Conservation (phyloP, 805 yeast species). For the Deakozyma indianensis region DNA sequence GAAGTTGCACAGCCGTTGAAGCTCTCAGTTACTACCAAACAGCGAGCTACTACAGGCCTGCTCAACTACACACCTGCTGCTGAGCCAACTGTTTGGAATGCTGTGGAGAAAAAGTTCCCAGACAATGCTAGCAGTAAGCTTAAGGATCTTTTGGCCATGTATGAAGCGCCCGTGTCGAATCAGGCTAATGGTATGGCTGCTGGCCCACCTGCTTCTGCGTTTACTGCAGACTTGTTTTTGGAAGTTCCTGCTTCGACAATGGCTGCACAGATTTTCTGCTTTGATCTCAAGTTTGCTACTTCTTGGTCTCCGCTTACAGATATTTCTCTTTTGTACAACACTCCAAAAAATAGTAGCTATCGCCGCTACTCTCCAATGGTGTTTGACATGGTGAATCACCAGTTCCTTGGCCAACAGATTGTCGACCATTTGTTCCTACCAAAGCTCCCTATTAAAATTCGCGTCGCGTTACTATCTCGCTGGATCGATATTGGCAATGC, state of each 20-base stretch:
- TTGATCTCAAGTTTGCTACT: conserved; percentile 50
- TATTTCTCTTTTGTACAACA: conserved; percentile 54
- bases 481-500: conserved; percentile 79
- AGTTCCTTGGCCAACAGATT: conserved; percentile 61
- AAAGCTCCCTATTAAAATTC: conserved; percentile 17
- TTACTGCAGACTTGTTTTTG: conserved; percentile 36
- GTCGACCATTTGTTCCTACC: conserved; percentile 50
- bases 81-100: conserved; percentile 12
- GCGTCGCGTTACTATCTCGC: conserved; percentile 56
- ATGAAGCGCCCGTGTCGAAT: conserved; percentile 8
- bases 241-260: conserved; percentile 37
- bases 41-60: conserved; percentile 28
- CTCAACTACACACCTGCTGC: conserved; percentile 14
- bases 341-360: conserved; percentile 19
- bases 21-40: conserved; percentile 35
- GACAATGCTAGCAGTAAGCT: conserved; percentile 12
- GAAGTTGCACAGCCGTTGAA: conserved; percentile 40
- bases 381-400: conserved; percentile 58
- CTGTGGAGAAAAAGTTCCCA: conserved; percentile 10
- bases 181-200: conserved; percentile 3
- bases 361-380: conserved; percentile 58
- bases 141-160: conserved; percentile 9
- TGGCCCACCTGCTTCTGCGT: conserved; percentile 14
- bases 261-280: conserved; percentile 48
- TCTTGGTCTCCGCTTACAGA: conserved; percentile 74